A percentile compares a stretch with the other conserved stretches of the same genome.
phyloP scores from a whole-genome alignment of 2,329 filamentous ascomycete genomes.

The Atkinsonella hypoxylon region DNA sequence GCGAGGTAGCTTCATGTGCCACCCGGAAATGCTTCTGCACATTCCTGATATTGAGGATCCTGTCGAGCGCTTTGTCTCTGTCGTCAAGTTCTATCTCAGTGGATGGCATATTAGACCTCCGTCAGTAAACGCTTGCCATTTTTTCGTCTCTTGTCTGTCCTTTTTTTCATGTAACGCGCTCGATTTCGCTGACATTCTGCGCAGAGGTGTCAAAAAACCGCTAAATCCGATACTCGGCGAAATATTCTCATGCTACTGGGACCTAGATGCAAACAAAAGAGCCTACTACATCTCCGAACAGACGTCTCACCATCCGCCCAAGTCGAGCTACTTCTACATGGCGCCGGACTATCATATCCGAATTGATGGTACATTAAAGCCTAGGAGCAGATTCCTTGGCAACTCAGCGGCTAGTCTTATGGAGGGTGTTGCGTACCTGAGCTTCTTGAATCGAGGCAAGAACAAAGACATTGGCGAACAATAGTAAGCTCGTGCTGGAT shows the following conservation, averaged over 20 bases:
- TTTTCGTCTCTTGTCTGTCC: too few relatives aligned
- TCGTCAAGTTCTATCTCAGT: conserved; percentile 96
- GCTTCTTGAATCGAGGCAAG: conserved; percentile 65
- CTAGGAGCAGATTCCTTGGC: conserved; percentile 85
- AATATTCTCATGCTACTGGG: conserved; percentile 92
- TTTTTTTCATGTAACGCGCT: not conserved
- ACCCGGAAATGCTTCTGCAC: conserved; percentile 86
- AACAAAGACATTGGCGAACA: conserved; percentile 58
- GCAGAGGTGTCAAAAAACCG: conserved; percentile 92
- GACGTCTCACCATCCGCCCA: conserved; percentile 94
- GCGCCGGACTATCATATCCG: conserved; percentile 86
- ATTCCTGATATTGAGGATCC: conserved; percentile 85
- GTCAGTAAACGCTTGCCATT: conserved; percentile 56
- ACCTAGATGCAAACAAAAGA: conserved; percentile 69
- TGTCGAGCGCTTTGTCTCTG: conserved; percentile 77
- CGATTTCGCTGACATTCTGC: conserved; percentile 1
- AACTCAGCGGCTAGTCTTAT: conserved; percentile 97
- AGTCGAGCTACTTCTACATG: conserved; percentile 99
- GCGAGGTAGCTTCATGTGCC: conserved; percentile 85
- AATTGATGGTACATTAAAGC: conserved; percentile 91
- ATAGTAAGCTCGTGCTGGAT: conserved; percentile 57
- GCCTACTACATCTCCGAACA: conserved; percentile 97
- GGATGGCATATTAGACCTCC: conserved; percentile 98
- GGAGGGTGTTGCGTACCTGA: conserved; percentile 87
- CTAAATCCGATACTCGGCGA: conserved; percentile 94